Evolutionary conservation across 192 early-diverging fungal genomes (phyloP).

Genomic region (Haplosporangium gracile): DNA sequence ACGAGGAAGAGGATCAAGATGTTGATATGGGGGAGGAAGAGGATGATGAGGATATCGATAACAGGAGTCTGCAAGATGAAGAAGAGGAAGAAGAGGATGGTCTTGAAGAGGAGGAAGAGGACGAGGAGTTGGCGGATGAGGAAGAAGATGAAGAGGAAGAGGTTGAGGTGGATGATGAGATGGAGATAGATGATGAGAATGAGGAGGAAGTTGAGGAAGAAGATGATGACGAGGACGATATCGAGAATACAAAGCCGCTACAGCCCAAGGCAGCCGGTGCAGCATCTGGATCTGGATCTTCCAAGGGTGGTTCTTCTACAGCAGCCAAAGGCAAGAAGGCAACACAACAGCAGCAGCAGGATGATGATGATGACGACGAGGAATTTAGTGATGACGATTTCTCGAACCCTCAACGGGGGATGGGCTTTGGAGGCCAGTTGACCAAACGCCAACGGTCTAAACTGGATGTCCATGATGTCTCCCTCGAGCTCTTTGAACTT

Average conservation of each 20-base stretch:
- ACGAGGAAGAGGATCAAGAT: constrained; percentile 47
- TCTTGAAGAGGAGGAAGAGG: constrained; percentile 39
- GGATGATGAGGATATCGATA: constrained; percentile 29
- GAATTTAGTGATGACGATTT: constrained; percentile 51
- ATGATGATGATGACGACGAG: constrained; percentile 31
- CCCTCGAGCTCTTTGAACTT: constrained; percentile 69
- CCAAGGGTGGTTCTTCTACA: constrained; percentile 2
- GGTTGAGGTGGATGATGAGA: constrained; percentile 26
- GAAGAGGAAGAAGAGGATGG: constrained; percentile 46
- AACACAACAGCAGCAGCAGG: constrained; percentile 2
- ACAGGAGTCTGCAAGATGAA: constrained; percentile 30
- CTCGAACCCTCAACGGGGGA: constrained; percentile 39
- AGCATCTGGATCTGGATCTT: constrained; percentile 10
- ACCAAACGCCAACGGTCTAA: constrained; percentile 82
- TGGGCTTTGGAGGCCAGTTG: constrained; percentile 58
- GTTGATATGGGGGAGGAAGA: constrained; percentile 56
- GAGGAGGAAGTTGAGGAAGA: constrained; percentile 41
- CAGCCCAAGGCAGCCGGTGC: constrained; percentile 21
- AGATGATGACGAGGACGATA: constrained; percentile 55
- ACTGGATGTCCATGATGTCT: constrained; percentile 70
- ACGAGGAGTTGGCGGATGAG: constrained; percentile 39
- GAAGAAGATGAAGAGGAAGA: constrained; percentile 33
- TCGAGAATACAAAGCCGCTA: constrained; percentile 44
- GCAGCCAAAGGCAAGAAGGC: constrained; percentile 36
- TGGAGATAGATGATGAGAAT: constrained; percentile 31